A percentile compares a stretch with the other conserved stretches of the same genome.
These are phyloP conservation scores for Entomortierella beljakovae DNA, from an alignment of 192 early-diverging fungal genomes.

Conservation along the genomic window DNA sequence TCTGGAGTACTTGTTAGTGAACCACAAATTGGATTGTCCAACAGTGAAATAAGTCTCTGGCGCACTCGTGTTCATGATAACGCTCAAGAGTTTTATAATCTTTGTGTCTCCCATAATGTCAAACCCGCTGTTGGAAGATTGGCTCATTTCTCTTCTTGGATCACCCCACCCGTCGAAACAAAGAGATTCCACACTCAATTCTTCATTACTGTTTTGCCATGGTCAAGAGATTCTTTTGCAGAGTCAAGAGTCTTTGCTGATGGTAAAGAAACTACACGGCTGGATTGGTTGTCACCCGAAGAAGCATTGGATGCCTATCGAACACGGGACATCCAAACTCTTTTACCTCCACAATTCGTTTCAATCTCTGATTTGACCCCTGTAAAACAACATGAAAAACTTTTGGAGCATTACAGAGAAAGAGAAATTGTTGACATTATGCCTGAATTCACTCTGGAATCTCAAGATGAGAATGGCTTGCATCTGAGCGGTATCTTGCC, in stretches of 20 bases:
- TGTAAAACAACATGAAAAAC: constrained; percentile 58
- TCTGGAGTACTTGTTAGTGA: constrained; percentile 73
- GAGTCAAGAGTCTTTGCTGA: constrained; percentile 55
- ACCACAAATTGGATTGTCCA: constrained; percentile 27
- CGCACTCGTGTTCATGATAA: constrained; percentile 61
- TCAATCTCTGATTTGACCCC: constrained; percentile 63
- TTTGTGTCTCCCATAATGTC: constrained; percentile 60
- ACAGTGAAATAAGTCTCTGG: constrained; percentile 55
- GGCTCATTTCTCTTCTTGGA: constrained; percentile 74
- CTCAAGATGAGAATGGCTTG: constrained; percentile 28
- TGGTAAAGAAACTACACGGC: constrained; percentile 68
- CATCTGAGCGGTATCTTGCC: constrained; percentile 50
- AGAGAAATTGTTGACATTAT: constrained; percentile 43
- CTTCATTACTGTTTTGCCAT: constrained; percentile 67
- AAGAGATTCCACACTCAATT: constrained; percentile 76
- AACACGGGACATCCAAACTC: constrained; percentile 57
- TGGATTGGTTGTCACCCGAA: constrained; percentile 78
- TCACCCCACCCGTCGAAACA: constrained; percentile 67
- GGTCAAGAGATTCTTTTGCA: constrained; percentile 49
- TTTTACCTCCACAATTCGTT: constrained; percentile 76
- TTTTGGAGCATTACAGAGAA: constrained; percentile 29
- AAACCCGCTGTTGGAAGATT: constrained; percentile 61
- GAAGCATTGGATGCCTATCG: constrained; percentile 65
- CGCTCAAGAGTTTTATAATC: constrained; percentile 59
- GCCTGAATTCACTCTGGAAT: constrained; percentile 52